Percentiles rank a stretch among this genome's conserved stretches.
Conservation (phyloP, 2,329 filamentous ascomycete genomes). For the Pyricularia pennisetigena region DNA sequence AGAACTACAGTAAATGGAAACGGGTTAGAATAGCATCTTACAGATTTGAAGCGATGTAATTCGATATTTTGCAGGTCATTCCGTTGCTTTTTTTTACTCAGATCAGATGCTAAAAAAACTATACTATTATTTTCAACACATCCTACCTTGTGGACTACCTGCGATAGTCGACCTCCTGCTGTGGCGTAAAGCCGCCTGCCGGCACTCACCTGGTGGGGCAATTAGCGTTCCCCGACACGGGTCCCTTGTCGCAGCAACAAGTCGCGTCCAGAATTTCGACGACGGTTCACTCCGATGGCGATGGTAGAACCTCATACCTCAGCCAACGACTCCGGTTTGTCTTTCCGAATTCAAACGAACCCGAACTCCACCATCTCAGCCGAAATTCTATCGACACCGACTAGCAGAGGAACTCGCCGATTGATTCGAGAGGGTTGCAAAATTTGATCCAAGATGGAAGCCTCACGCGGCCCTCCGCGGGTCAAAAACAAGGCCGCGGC, state of each 20-base stretch:
- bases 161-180: neutral
- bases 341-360: neutral
- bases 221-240: neutral
- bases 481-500: constrained; percentile 98
- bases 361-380: neutral
- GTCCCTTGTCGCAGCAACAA: neutral
- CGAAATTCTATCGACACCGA: neutral
- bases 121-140: no score
- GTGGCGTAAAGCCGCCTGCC: neutral
- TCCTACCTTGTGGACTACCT: no score
- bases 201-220: neutral
- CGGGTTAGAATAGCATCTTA: no score
- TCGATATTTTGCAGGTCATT: no score
- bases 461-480: constrained; percentile 79
- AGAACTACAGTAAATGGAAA: no score
- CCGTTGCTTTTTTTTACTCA: no score
- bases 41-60: no score
- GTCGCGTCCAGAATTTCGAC: neutral
- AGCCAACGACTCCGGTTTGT: neutral
- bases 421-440: neutral
- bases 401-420: neutral
- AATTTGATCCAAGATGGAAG: constrained; percentile 58
- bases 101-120: no score
- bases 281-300: neutral
- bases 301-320: neutral